Conservation (phyloP, 495 filamentous ascomycete species). For the Neurospora sp. region DNA sequence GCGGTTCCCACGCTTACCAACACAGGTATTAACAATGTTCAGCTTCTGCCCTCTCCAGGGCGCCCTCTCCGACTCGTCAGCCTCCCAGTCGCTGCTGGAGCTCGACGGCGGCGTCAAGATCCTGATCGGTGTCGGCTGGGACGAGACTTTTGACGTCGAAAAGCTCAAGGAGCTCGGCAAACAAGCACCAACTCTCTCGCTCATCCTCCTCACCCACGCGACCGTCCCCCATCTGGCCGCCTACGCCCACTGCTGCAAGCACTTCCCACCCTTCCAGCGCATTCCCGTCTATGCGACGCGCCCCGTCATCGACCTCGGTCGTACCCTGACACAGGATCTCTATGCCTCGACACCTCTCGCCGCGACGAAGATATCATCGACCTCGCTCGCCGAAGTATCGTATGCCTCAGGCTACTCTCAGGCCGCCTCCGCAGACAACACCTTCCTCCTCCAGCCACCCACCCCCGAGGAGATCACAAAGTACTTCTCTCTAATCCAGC, state of each 20-base stretch:
- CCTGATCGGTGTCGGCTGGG: conserved; percentile 91
- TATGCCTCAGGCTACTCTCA: conserved; percentile 41
- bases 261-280: conserved; percentile 80
- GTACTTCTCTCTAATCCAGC: conserved; percentile 88
- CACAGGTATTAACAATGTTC: conserved; percentile 55
- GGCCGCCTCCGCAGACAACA: conserved; percentile 29
- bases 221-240: conserved; percentile 85
- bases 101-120: conserved; percentile 95
- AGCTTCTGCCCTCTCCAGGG: conserved; percentile 88
- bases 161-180: conserved; percentile 76
- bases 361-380: conserved; percentile 61
- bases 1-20: background rate
- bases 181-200: conserved; percentile 79
- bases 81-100: conserved; percentile 90
- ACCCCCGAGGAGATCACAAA: conserved; percentile 77
- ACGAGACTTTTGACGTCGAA: conserved; percentile 71
- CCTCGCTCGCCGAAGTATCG: conserved; percentile 58
- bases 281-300: conserved; percentile 95
- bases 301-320: conserved; percentile 85
- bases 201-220: conserved; percentile 92
- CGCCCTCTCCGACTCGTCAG: conserved; percentile 74
- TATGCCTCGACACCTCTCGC: conserved; percentile 85
- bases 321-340: conserved; percentile 82
- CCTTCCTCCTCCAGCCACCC: conserved; percentile 71
- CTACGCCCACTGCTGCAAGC: conserved; percentile 93